Evolutionary conservation across 2,329 filamentous ascomycete genomes (phyloP).

Genomic region (Fusarium odoratissimum): DNA sequence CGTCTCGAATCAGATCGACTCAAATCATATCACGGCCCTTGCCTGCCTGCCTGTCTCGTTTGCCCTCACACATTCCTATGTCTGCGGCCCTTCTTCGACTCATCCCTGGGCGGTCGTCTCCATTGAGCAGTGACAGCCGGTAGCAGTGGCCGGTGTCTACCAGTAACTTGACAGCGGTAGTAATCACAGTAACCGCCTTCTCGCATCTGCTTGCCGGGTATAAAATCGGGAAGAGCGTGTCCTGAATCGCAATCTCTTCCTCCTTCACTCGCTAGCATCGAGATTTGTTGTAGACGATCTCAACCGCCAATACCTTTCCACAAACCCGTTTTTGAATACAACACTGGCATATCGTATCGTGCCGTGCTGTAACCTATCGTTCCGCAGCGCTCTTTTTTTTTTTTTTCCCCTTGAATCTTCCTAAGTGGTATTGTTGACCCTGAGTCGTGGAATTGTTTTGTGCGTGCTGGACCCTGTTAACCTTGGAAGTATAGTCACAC

Average conservation of each 20-base stretch:
- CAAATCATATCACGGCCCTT: conserved; percentile 29
- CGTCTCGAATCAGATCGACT: conserved; percentile 20
- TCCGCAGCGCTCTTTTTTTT: not conserved
- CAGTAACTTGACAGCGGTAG: not conserved
- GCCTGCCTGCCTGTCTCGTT: conserved; percentile 14
- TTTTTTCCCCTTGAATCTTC: not conserved
- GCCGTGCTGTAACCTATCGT: not conserved
- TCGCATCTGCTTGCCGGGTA: conserved; percentile 26
- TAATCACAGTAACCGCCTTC: not conserved
- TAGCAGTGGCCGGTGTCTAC: not conserved
- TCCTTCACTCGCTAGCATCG: conserved; percentile 24
- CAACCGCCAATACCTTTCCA: not conserved
- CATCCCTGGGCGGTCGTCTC: conserved; percentile 6
- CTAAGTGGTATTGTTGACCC: conserved; percentile 1
- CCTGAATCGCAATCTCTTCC: conserved; percentile 29
- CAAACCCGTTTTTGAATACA: conserved; percentile 3
- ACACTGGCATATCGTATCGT: conserved; percentile 5
- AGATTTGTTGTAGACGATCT: not conserved
- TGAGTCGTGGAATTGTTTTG: conserved; percentile 13
- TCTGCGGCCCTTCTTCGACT: conserved; percentile 22
- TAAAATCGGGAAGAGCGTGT: conserved; percentile 40
- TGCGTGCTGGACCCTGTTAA: conserved; percentile 9
- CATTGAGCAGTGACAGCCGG: conserved; percentile 19
- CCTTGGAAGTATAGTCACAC: conserved; percentile 8
- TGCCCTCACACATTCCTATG: conserved; percentile 14